Evolutionary conservation across 768 basidiomycete species (phyloP).

Genomic region (Favolaschia claudopus): DNA sequence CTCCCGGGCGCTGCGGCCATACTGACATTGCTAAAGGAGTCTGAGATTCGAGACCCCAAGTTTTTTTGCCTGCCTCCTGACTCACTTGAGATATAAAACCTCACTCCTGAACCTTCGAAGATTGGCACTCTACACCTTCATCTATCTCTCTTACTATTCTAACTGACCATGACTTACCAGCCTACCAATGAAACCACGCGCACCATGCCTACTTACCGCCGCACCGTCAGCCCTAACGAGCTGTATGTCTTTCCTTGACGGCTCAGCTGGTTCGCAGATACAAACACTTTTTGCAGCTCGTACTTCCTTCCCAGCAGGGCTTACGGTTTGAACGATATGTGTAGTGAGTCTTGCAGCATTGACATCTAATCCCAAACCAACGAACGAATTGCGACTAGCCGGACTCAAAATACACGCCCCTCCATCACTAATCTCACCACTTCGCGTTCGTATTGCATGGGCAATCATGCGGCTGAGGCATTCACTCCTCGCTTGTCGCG

Average conservation of each 20-base stretch:
- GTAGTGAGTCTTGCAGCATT: constrained; percentile 5
- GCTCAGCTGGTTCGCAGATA: no score
- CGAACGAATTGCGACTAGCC: background rate
- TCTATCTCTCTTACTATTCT: no score
- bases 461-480: constrained; percentile 58
- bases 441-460: constrained; percentile 55
- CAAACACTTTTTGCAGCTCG: background rate
- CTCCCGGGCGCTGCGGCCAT: no score
- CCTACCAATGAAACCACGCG: no score
- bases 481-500: constrained; percentile 52
- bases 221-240: constrained; percentile 1
- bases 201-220: constrained; percentile 1
- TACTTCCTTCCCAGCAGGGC: constrained; percentile 14
- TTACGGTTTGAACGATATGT: constrained; percentile 12
- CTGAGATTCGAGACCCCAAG: no score
- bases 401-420: constrained; percentile 53
- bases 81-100: no score
- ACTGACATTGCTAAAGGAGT: no score
- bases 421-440: constrained; percentile 36
- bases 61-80: no score
- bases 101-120: no score
- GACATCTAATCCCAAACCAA: background rate
- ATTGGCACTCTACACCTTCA: no score
- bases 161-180: no score
- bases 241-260: background rate